Base-by-base conservation (phyloP, 768 basidiomycete species). In the Boletus vinaceobasis region DNA sequence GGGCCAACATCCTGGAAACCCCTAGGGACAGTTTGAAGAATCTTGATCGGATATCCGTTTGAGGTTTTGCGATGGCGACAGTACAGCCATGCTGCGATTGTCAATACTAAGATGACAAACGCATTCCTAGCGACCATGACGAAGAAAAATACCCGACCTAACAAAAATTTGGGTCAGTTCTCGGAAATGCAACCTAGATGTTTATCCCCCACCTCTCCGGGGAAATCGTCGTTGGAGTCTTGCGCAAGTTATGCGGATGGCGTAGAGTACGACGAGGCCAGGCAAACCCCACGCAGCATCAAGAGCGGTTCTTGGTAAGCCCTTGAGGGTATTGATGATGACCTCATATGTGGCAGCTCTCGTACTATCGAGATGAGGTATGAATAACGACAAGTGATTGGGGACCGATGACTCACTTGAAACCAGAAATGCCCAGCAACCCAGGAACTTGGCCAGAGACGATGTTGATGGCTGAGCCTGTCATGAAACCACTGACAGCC, bases 381-480 rank as follows among this genome's bases (percentile, higher is more conserved):
- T 52, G 17, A 37, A n/a, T 17, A 21, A 44, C 1, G 50, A 23
- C 4, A 5, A 14, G 26, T 36, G 48, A 38, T 42, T 48, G 8
- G 29, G 13, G n/a, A 51, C 0, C 17, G n/a, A 29, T 15, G 47
- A 75, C 87, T 63, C 56, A 91, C 90, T 90, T 79, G 69, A 97
- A 91, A 27, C 86, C 87, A 50, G 83, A 77, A 52, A 92, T 88
- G 23, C 95, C 97, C 77, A 99, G 84, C 43, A 99, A 71, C 0
- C 87, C 88, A 2, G 96, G 93, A 5, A 97, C 79, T 73, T 99
- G 96, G 33, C 92, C 85, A 17, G 85, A 79, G 15, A 85, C 87
- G 62, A 98, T 98, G 68, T 78, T 94, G 73, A 98, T 84, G 35
- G 96, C 96, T n/a, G 90, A 94, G 19, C 96, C 96, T 0, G 96